A percentile compares a stretch with the other conserved stretches of the same genome.
Conservation (phyloP, 805 yeast species). For the Candida tammaniensis region DNA sequence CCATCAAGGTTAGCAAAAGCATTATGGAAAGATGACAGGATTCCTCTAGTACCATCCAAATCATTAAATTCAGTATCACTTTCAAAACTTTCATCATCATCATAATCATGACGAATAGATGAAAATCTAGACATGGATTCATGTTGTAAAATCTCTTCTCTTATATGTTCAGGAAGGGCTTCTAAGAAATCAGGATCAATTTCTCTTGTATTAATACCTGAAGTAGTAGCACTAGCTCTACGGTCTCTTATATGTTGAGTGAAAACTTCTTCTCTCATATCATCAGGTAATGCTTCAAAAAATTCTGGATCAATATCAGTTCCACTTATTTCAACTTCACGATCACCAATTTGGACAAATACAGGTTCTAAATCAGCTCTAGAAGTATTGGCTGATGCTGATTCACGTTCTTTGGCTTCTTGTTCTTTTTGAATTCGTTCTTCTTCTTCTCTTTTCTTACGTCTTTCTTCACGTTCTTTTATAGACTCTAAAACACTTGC, state of each 20-base stretch:
- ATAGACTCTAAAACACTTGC: slow-evolving; percentile 22
- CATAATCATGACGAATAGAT: slow-evolving; percentile 15
- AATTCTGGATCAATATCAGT: slow-evolving; percentile 92
- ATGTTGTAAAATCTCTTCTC: slow-evolving; percentile 61
- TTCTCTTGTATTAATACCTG: slow-evolving; percentile 51
- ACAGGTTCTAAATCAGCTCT: slow-evolving; percentile 43
- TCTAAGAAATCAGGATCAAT: slow-evolving; percentile 77
- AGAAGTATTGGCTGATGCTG: slow-evolving; percentile 7
- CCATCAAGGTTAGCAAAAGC: slow-evolving; percentile 5
- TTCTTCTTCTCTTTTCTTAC: slow-evolving; percentile 25
- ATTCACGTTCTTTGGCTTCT: slow-evolving; percentile 19
- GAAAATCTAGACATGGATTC: slow-evolving; percentile 47
- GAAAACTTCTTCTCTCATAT: slow-evolving; percentile 88
- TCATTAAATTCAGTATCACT: slow-evolving; percentile 19
- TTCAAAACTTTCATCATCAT: slow-evolving; percentile 21
- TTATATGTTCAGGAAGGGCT: slow-evolving; percentile 68
- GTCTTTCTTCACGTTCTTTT: slow-evolving; percentile 34
- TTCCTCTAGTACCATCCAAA: slow-evolving; percentile 2
- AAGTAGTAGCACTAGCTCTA: slow-evolving; percentile 51
- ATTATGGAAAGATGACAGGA: slow-evolving; percentile 5
- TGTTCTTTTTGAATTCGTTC: slow-evolving; percentile 17
- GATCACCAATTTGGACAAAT: slow-evolving; percentile 69
- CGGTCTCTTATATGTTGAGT: slow-evolving; percentile 80
- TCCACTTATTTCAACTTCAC: slow-evolving; percentile 80
- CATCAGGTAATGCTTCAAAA: slow-evolving; percentile 85